These are phyloP conservation scores for Flammula alnicola DNA, from an alignment of 1,284 basidiomycete species.

Conservation along the genomic window DNA sequence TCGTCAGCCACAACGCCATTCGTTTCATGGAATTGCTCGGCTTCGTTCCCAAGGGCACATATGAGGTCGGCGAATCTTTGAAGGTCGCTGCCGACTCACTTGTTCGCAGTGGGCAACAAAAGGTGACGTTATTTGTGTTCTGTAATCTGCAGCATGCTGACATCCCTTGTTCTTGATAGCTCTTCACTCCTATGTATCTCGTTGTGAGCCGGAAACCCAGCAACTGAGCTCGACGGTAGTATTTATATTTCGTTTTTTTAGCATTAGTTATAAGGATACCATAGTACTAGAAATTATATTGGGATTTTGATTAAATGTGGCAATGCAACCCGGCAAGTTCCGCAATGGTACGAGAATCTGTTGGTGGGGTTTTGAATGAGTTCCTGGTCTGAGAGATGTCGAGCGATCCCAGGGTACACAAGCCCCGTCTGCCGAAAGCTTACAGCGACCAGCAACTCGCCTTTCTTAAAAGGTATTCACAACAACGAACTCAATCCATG, in stretches of 20 bases:
- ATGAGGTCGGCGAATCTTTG: slow-evolving; percentile 88
- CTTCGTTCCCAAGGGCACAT: slow-evolving; percentile 92
- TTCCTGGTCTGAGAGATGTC: slow-evolving; percentile 36
- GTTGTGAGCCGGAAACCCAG: slow-evolving; percentile 70
- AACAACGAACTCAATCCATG: slow-evolving; percentile 3
- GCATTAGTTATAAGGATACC: slow-evolving; percentile 21
- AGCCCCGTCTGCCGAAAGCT: slow-evolving; percentile 62
- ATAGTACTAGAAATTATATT: slow-evolving; percentile 19
- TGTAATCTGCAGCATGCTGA: slow-evolving; percentile 1
- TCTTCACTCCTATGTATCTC: slow-evolving; percentile 85
- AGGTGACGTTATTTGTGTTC: slow-evolving; percentile 57
- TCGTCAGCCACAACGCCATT: slow-evolving; percentile 85
- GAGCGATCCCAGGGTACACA: slow-evolving; percentile 53
- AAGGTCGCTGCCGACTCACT: slow-evolving; percentile 84
- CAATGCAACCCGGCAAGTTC: slow-evolving; percentile 30
- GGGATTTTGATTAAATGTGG: slow-evolving; percentile 20
- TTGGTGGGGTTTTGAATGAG: slow-evolving; percentile 20
- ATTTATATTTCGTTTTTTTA: slow-evolving; percentile 12
- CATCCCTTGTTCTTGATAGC: slow-evolving; percentile 42
- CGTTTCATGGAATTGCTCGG: slow-evolving; percentile 81
- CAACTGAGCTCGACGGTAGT: slow-evolving; percentile 29
- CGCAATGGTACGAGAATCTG: slow-evolving; percentile 19
- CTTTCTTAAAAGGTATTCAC: slow-evolving; percentile 53
- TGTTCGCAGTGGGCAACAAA: slow-evolving; percentile 85
- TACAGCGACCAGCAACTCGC: slow-evolving; percentile 60